These are phyloP conservation scores for Quercus lobata DNA, from an alignment of 331 rosid genomes.

Conservation along the genomic window DNA sequence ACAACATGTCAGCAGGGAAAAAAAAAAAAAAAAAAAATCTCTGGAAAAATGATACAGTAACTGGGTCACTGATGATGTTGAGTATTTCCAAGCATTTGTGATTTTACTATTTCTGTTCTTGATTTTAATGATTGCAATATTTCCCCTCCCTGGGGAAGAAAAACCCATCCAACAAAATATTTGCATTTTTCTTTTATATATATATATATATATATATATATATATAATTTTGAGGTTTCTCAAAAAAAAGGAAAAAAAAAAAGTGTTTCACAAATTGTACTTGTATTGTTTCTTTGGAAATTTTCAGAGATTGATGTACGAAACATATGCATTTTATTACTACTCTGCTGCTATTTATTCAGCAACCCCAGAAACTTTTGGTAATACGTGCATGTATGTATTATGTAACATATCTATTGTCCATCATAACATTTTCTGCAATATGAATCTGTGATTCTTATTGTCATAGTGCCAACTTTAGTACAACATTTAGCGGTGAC, in stretches of 20 bases:
- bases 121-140: neutral
- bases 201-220: neutral
- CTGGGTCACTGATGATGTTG: neutral
- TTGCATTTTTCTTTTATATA: neutral
- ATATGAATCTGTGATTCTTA: neutral
- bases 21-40: neutral
- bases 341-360: neutral
- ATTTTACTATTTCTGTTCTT: constrained; percentile 6
- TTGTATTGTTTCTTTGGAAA: neutral
- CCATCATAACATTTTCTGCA: neutral
- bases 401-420: neutral
- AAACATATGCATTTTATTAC: neutral
- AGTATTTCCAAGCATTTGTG: neutral
- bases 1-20: neutral
- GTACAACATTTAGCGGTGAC: neutral
- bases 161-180: no score
- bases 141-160: neutral
- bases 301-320: neutral
- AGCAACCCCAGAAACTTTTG: neutral
- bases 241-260: no score
- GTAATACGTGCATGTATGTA: neutral
- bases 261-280: neutral
- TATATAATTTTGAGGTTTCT: neutral
- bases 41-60: constrained; percentile 20
- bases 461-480: neutral